phyloP scores from a whole-genome alignment of 2,329 filamentous ascomycete genomes.

The Paracorniculantispora psalliotae region DNA sequence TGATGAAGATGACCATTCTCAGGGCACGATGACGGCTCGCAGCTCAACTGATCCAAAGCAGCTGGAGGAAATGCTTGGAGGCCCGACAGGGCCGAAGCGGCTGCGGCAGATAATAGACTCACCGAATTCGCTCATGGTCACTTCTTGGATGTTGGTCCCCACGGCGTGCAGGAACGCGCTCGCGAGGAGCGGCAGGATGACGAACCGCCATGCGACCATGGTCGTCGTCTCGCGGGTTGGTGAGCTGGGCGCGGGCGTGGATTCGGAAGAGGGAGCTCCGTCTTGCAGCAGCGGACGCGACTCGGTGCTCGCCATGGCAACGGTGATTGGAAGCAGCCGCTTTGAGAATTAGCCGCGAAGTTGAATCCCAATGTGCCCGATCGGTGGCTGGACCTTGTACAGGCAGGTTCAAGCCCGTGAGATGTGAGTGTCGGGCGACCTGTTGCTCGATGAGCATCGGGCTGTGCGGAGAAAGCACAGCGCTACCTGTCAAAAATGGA shows the following conservation, averaged over 20 bases:
- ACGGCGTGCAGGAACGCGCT: neutral
- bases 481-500: too few species aligned
- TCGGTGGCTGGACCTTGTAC: neutral
- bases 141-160: neutral
- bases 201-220: neutral
- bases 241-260: neutral
- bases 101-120: neutral
- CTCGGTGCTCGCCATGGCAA: neutral
- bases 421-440: too few species aligned
- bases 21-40: slow-evolving; percentile 54
- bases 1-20: slow-evolving; percentile 54
- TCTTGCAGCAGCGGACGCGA: neutral
- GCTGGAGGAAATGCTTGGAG: slow-evolving; percentile 59
- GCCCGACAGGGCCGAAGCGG: neutral
- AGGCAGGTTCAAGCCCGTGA: too few species aligned
- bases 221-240: neutral
- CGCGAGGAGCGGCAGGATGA: neutral
- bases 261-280: too few species aligned
- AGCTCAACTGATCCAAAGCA: slow-evolving; percentile 53
- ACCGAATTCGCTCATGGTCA: neutral
- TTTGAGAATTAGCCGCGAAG: too few species aligned
- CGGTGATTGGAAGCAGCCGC: too few species aligned
- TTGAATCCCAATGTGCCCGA: neutral
- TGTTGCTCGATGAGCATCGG: too few species aligned
- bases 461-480: too few species aligned